Evolutionary conservation across 164 flowering plant genomes (phyloP), one percentile per base, ranked within the genome.

Genomic region (Berberis vulgaris): DNA sequence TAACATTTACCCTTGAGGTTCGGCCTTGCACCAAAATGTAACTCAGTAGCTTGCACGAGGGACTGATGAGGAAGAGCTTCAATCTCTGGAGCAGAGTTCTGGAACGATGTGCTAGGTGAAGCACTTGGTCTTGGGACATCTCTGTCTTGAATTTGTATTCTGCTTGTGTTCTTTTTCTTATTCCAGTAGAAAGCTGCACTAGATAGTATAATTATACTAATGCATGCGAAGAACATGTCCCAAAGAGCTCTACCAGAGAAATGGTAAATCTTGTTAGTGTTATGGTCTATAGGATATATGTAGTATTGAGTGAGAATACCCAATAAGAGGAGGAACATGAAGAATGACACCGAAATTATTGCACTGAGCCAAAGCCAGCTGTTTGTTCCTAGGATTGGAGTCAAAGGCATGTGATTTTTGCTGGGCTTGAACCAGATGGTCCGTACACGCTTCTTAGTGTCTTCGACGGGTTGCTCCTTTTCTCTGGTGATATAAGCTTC

Each of bases 401-500:
- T 67, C 2, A 87, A 41, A 5, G 92, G 87, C 41, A 57, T 70
- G 56, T 91, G 91, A 0, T 75, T 64, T 26, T 72, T 40, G 1
- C 50, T 71, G 2, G 96, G 87, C 55, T 85, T 83, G 85, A 92
- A 86, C 84, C 85, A 78, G 1, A 81, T 49, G 7, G 83, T 68
- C 56, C 66, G 69, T 1, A 72, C n/a, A 50, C 6, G 56, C 43
- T 74, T 72, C 3, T 42, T 61, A 49, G 70, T 60, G 45, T 41
- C 72, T 71, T 40, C 42, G 12, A 4, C 59, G 45, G 8, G 76
- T 74, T n/a, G 65, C 74, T 64, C 73, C 73, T 43, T 84, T 45
- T 85, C 92, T 76, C 86, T 80, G 9, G 97, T 91, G 1, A 91
- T 77, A 57, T 80, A 88, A 41, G 91, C 97, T 67, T 90, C 86